Evolutionary conservation across 768 basidiomycete genomes (phyloP), one percentile per base, ranked within the genome.

Genomic region (Lactarius psammicola): DNA sequence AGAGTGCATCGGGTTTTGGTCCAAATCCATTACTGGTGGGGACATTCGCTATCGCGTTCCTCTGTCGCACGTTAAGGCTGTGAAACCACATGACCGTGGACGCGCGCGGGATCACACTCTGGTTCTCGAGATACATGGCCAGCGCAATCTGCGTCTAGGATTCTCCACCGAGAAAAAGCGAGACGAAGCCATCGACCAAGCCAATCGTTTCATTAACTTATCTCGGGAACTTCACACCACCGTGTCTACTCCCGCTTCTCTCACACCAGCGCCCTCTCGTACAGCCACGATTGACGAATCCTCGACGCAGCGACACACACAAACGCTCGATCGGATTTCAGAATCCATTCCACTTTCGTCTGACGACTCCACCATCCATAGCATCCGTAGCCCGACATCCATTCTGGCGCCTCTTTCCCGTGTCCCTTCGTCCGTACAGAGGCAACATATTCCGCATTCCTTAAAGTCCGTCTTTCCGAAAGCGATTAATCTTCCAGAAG

Each of bases 401-500:
- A 71, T 83, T 20, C 74, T 84, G n/a, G 74, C 81, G 6, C 83
- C 83, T 9, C 76, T 82, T n/a, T 77, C 80, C 18, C 80, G 82
- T 53, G 74, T 77, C 0, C 69, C 80, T 36, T 74, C 78, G 3
- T 74, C 74, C 10, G 74, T 74, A 0, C 69, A 73, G 36, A 72
- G 71, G 3, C 70, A 68, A 23, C 74, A 75, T 18, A 51, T 81
- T 7, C 73, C 79, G 3, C 49, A 67, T 56, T 72, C 74, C 15
- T 36, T 78, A 30, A 72, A 71, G 46, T 59, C 74, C 8, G 61
- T 71, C 11, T 55, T 84, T 5, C 82, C 84, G 7, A 83, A 81
- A 72, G 78, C 78, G n/a, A 79, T 84, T 68, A 85, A 83, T 69
- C 60, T 84, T 17, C 82, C 81, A 0, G 69, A 72, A 9, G 75